Evolutionary conservation across 2,329 filamentous ascomycete species (phyloP).

Genomic region (Alternaria sp.): DNA sequence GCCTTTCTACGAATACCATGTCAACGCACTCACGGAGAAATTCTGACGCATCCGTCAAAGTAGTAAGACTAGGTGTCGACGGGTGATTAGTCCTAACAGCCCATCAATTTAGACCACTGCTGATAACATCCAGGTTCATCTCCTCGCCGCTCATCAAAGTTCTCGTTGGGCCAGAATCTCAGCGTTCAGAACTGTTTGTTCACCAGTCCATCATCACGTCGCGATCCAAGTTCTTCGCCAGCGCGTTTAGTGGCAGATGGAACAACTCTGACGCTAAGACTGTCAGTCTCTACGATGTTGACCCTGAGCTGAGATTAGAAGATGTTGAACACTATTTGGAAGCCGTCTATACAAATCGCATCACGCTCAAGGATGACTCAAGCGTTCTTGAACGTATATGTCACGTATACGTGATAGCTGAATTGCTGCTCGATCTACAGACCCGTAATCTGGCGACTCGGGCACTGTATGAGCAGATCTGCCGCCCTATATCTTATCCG

Average conservation of each 20-base stretch:
- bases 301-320: constrained; percentile 9
- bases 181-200: background rate
- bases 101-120: background rate
- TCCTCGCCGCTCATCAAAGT: constrained; percentile 3
- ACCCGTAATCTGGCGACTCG: background rate
- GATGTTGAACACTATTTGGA: constrained; percentile 17
- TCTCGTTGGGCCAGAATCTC: background rate
- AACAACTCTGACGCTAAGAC: background rate
- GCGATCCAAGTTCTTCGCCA: constrained; percentile 12
- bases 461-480: background rate
- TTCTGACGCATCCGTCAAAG: background rate
- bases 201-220: background rate
- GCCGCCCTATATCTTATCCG: accelerated
- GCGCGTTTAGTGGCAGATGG: background rate
- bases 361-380: background rate
- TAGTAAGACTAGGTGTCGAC: background rate
- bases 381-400: background rate
- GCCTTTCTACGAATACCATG: background rate
- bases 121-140: background rate
- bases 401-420: constrained; percentile 25
- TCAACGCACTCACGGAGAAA: background rate
- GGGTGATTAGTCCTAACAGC: background rate
- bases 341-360: constrained; percentile 14
- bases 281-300: background rate
- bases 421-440: constrained; percentile 1